Evolutionary conservation across 2,329 filamentous ascomycete genomes (phyloP).

Genomic region (Pseudogymnoascus pannorum): DNA sequence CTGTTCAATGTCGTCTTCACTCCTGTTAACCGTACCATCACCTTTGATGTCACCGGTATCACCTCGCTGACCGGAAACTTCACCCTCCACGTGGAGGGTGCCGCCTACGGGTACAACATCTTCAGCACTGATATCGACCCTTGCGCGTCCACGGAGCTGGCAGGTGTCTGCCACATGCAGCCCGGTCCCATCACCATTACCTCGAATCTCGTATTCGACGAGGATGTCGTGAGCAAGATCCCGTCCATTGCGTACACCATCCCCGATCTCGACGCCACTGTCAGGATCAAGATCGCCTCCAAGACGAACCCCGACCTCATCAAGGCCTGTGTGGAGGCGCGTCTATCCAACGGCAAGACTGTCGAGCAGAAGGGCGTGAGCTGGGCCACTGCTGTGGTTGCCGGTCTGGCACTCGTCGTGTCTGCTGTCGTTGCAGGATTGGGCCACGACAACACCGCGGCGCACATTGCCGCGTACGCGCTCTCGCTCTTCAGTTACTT

Average conservation of each 20-base stretch:
- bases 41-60: conserved; percentile 70
- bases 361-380: conserved; percentile 83
- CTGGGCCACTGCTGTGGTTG: conserved; percentile 83
- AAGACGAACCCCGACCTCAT: conserved; percentile 48
- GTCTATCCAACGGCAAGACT: conserved; percentile 84
- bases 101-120: conserved; percentile 75
- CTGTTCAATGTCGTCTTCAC: conserved; percentile 81
- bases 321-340: conserved; percentile 81
- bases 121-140: conserved; percentile 65
- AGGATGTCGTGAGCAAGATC: conserved; percentile 54
- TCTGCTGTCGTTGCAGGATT: conserved; percentile 85
- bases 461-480: conserved; percentile 88
- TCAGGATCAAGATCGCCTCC: conserved; percentile 73
- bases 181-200: conserved; percentile 72
- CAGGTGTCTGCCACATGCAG: conserved; percentile 84
- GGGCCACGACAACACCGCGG: conserved; percentile 87
- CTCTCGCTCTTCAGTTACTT: conserved; percentile 93
- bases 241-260: conserved; percentile 83
- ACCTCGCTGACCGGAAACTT: conserved; percentile 81
- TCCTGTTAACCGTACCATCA: conserved; percentile 64
- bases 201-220: conserved; percentile 57
- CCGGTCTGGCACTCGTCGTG: conserved; percentile 72
- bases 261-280: conserved; percentile 82
- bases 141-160: conserved; percentile 57
- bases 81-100: conserved; percentile 65